A percentile compares a stretch with the other conserved stretches of the same genome.
phyloP scores from a whole-genome alignment of 176 grass and related monocot genomes.

The maize (Zea mays) region Zm-B73-REFERENCE-NAM-5.0 NC_050102.1:64566501-64567000 shows the following conservation, averaged over 20 bases:
- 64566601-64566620: neutral
- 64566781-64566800: neutral
- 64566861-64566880: slow-evolving; percentile 5
- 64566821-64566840: neutral
- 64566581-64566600: neutral
- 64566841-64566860: slow-evolving; percentile 15
- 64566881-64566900: slow-evolving; percentile 23
- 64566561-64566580: neutral
- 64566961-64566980: neutral
- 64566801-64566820: neutral
- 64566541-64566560: too few species aligned
- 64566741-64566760: slow-evolving; percentile 37
- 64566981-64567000: too few species aligned
- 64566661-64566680: slow-evolving; percentile 9
- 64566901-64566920: slow-evolving; percentile 1
- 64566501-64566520: too few species aligned
- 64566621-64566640: too few species aligned
- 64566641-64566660: too few species aligned
- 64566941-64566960: neutral
- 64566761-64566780: neutral
- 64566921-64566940: neutral
- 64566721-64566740: neutral
- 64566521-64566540: too few species aligned
- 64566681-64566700: neutral
- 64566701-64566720: neutral